Conservation (phyloP, 805 yeast species). For the Candida palmyrensis region DNA sequence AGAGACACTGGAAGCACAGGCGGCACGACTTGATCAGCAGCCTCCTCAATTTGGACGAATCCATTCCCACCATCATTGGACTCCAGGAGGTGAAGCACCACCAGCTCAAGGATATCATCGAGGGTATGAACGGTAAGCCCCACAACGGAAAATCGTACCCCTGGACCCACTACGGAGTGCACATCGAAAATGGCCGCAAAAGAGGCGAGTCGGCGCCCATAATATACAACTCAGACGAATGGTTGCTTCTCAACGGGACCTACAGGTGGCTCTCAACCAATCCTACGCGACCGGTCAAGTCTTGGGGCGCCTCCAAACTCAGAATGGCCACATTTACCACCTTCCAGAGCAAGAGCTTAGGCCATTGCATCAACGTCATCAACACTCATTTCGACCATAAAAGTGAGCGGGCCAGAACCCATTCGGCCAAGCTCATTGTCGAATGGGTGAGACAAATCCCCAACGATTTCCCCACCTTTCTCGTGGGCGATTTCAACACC, state of each 20-base stretch:
- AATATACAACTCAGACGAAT: slow-evolving; percentile 31
- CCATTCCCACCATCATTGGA: slow-evolving; percentile 6
- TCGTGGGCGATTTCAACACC: slow-evolving; percentile 46
- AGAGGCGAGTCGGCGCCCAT: slow-evolving; percentile 51
- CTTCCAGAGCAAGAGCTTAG: slow-evolving; percentile 13
- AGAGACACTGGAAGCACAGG: slow-evolving; percentile 5
- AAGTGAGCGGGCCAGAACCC: slow-evolving; percentile 40
- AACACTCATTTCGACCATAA: slow-evolving; percentile 50
- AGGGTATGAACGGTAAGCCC: slow-evolving; percentile 5
- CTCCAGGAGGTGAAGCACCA: slow-evolving; percentile 8
- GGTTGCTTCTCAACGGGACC: slow-evolving; percentile 34
- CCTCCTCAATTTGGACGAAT: slow-evolving; percentile 2
- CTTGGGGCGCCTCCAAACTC: slow-evolving; percentile 34
- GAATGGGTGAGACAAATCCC: slow-evolving; percentile 31
- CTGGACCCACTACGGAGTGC: slow-evolving; percentile 42
- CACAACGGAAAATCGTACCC: slow-evolving; percentile 10
- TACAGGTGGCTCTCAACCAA: slow-evolving; percentile 52
- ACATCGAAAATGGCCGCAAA: slow-evolving; percentile 47
- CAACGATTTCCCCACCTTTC: slow-evolving; percentile 31
- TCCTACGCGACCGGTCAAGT: slow-evolving; percentile 46
- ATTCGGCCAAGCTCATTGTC: slow-evolving; percentile 40
- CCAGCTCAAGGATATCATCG: slow-evolving; percentile 7
- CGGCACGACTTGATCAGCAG: slow-evolving; percentile 3
- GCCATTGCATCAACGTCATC: slow-evolving; percentile 23
- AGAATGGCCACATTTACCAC: slow-evolving; percentile 37